Conservation (phyloP, 2,329 filamentous ascomycete species). For the Helotiales sp. region DNA sequence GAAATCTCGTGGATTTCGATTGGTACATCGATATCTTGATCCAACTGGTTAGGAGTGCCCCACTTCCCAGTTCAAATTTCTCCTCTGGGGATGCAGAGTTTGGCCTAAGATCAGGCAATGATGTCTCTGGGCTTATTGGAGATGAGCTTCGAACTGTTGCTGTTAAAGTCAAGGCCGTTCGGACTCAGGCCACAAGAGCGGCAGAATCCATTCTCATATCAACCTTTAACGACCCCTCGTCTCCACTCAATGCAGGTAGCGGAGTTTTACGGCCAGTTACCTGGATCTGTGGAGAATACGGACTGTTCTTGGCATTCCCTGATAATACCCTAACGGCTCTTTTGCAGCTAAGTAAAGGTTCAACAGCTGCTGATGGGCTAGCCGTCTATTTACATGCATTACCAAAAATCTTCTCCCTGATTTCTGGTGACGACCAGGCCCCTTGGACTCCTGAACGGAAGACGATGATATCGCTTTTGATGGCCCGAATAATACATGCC, state of each 20-base stretch:
- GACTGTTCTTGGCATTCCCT: constrained; percentile 70
- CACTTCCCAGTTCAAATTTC: constrained; percentile 48
- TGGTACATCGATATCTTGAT: constrained; percentile 95
- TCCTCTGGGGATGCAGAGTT: constrained; percentile 26
- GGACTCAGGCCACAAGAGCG: constrained; percentile 79
- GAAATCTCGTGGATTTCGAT: constrained; percentile 86
- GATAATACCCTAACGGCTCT: constrained; percentile 76
- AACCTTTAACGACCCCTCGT: constrained; percentile 58
- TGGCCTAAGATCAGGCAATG: constrained; percentile 23
- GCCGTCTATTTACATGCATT: constrained; percentile 81
- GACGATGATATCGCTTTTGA: constrained; percentile 74
- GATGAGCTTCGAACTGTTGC: constrained; percentile 87
- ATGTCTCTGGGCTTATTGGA: constrained; percentile 74
- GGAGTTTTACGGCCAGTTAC: constrained; percentile 76
- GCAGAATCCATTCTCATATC: constrained; percentile 75
- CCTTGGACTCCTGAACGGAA: constrained; percentile 77
- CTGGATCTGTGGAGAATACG: constrained; percentile 91
- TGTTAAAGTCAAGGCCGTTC: constrained; percentile 86
- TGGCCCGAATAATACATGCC: constrained; percentile 81
- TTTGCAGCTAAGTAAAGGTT: constrained; percentile 65
- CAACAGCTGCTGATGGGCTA: constrained; percentile 66
- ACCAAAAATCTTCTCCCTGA: constrained; percentile 79
- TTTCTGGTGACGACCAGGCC: constrained; percentile 68
- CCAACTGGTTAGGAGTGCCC: constrained; percentile 78
- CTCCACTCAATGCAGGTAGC: constrained; percentile 60